phyloP scores from a whole-genome alignment of 305 asterid species.

The Fraxinus dipetala region DNA sequence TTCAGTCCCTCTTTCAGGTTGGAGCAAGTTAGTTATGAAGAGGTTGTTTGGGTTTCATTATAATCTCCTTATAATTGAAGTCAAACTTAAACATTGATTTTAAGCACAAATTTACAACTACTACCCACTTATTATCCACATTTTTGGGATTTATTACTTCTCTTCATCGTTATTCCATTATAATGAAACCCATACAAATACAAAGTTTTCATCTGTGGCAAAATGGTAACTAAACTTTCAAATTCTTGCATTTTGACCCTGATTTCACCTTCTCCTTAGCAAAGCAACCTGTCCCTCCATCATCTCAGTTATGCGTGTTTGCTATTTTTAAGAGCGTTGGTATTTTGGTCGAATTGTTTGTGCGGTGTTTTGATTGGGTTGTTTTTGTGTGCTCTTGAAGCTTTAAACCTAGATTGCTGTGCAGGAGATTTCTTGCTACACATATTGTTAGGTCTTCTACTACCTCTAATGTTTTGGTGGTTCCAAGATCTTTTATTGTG shows the following conservation, averaged over 20 bases:
- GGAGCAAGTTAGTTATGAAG: neutral
- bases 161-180: neutral
- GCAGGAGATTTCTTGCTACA: neutral
- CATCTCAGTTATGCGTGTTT: neutral
- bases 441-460: neutral
- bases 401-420: neutral
- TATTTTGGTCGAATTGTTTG: neutral
- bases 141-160: neutral
- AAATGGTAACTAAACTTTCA: neutral
- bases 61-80: neutral
- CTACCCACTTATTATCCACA: neutral
- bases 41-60: neutral
- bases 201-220: neutral
- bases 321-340: neutral
- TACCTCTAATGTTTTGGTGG: neutral
- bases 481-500: neutral
- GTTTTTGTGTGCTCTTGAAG: neutral
- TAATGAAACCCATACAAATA: neutral
- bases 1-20: neutral
- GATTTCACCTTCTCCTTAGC: neutral
- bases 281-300: neutral
- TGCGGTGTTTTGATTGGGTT: neutral
- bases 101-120: neutral
- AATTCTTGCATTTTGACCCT: neutral
- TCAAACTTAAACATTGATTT: neutral